Base-by-base conservation (phyloP, 331 rosid species). In the Acacia concinna region DNA sequence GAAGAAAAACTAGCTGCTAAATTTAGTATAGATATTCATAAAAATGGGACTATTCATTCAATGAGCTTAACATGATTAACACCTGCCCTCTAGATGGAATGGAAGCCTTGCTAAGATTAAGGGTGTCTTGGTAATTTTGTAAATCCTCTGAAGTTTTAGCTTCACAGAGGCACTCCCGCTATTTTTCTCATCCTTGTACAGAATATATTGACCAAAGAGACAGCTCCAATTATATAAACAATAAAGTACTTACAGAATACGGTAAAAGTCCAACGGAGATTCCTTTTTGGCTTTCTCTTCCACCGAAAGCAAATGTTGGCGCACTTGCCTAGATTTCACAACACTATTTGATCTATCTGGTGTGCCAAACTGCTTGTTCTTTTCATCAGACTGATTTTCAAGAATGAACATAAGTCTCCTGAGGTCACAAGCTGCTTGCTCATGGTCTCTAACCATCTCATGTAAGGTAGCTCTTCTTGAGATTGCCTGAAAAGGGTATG, bases 401-500 rank as follows among this genome's bases (percentile, higher is more conserved):
- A 91, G 83, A 75, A 91, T 44, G 76, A 87, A 79, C 32, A 86
- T 5, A 56, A 91, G 88, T 82, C 85, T 93, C 79, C 81, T 87
- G 79, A 91, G 93, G 84, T 91, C 96, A 78, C 82, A 84, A 78
- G 96, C 88, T 25, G 94, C 96, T 81, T 90, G 89, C 70, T 82
- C 90, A 75, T 91, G 88, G 73, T 95, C 98, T 81, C 96, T 86
- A 65, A 95, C 92, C 93, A 80, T 90, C 84, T 93, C 96, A 78
- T 93, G 90, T 74, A 95, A 84, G 80, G 90, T 86, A 47, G 97
- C 99, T 83, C 99, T 91, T 89, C 97, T 91, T 77, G 97, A 90
- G 81, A 95, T 85, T 67, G 98, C 98, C 99, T 95, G 86, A 66
- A 84, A 73, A 68, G 6, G 30, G 79, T 68, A 73, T 35, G 75